A percentile compares a stretch with the other conserved stretches of the same genome.
These are phyloP conservation scores for Syncephalastrum sp. DNA, from an alignment of 371 early-diverging fungal genomes.

Conservation along the genomic window DNA sequence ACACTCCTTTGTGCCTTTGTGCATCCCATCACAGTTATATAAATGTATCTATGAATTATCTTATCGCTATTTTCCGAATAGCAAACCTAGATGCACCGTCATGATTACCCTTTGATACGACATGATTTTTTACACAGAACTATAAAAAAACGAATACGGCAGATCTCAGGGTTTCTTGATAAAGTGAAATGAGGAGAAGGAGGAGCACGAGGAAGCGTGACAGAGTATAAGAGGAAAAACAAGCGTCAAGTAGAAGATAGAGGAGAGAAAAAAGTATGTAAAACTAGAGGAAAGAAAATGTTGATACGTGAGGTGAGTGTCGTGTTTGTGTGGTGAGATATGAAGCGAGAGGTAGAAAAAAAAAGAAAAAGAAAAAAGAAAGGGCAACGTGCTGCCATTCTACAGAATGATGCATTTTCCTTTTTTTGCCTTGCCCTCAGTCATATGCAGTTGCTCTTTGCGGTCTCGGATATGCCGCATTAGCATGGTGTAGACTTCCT, in stretches of 20 bases:
- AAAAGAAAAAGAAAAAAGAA: slow-evolving; percentile 2
- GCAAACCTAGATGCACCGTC: too few species aligned
- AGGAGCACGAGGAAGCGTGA: too few species aligned
- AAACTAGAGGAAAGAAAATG: slow-evolving; percentile 1
- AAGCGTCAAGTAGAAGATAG: neutral
- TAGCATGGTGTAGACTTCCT: slow-evolving; percentile 71
- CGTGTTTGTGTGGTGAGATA: neutral
- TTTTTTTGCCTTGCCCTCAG: slow-evolving; percentile 23
- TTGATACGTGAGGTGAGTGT: neutral
- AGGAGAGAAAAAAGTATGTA: slow-evolving; percentile 3
- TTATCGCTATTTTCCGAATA: too few species aligned
- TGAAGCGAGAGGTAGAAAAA: slow-evolving; percentile 1
- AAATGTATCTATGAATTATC: too few species aligned
- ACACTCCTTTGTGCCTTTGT: too few species aligned
- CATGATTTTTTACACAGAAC: too few species aligned
- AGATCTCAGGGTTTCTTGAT: too few species aligned
- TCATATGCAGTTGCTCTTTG: slow-evolving; percentile 23
- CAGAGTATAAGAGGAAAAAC: neutral
- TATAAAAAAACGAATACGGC: too few species aligned
- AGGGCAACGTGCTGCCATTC: neutral
- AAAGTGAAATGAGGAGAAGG: too few species aligned
- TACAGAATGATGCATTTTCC: slow-evolving; percentile 24
- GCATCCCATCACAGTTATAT: too few species aligned
- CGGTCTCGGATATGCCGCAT: slow-evolving; percentile 50
- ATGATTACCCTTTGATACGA: too few species aligned